Base-by-base conservation (phyloP, 2,329 filamentous ascomycete genomes). In the Pseudocercospora cruenta region DNA sequence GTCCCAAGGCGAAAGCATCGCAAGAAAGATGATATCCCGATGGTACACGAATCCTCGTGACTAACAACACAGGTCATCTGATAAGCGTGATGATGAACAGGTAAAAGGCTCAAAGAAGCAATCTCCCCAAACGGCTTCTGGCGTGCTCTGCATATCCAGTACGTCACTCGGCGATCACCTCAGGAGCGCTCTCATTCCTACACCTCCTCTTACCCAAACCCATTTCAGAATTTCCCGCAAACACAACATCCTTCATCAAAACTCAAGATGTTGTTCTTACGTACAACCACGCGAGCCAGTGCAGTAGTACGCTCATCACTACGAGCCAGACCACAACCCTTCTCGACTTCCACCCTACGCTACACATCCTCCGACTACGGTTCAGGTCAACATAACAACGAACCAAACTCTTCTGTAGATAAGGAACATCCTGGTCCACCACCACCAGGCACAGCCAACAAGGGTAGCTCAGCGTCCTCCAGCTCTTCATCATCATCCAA, bases 381-480 rank as follows among this genome's bases (percentile, higher is more conserved):
- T 9, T 68, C 66, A 4, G 66, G 66, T 24, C 53, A 51, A 8
- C 63, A 66, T 14, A 64, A 68, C 33, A 28, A 36, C 33, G 64
- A 61, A 9, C 62, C 60, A 28, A 60, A 61, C 22, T 26, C 55
- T 8, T 59, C 60, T 62, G 47, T 57, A n/a, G 51, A 68, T 36
- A 60, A 53, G 33, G 66, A 68, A 51, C 66, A 68, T 31, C 66
- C 66, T 16, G 66, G 66, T 47, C 66, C 66, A 16, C 47, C 66
- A 26, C 60, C 66, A 19, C 66, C 66, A 12, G 43, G 49, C 16
- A 65, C 60, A 10, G 21, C 12, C 16, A 51, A 57, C 47, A 61
- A 53, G 33, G 53, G 45, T 26, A 47, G 43, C 6, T 31, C 28
- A 39, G 16, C 36, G 3, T n/a, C 36, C 5, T 39, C 36, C 12